Conservation (phyloP, 2,329 filamentous ascomycete genomes). For the Ascochyta koolunga region DNA sequence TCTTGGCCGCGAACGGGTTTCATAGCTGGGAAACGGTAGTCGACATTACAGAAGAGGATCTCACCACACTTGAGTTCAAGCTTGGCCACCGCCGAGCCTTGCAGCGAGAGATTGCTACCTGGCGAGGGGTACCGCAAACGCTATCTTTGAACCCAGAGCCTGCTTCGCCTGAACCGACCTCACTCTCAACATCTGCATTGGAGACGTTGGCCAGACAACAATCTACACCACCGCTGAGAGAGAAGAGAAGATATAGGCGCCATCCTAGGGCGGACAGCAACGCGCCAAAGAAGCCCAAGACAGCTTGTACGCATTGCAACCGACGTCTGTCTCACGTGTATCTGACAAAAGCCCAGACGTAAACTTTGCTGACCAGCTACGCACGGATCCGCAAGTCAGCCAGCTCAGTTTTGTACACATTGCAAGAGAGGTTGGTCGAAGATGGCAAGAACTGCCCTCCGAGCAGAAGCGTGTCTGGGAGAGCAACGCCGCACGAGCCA, state of each 20-base stretch:
- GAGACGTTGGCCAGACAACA: slow-evolving; percentile 35
- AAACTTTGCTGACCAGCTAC: slow-evolving; percentile 50
- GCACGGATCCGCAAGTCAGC: slow-evolving; percentile 43
- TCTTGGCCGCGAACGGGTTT: slow-evolving; percentile 46
- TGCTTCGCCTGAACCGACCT: slow-evolving; percentile 23
- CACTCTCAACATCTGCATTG: slow-evolving; percentile 39
- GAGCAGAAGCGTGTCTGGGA: slow-evolving; percentile 49
- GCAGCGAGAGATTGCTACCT: slow-evolving; percentile 50
- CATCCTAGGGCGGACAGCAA: slow-evolving; percentile 46
- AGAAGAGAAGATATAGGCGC: slow-evolving; percentile 47
- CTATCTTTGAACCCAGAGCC: slow-evolving; percentile 26
- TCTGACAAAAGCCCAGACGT: slow-evolving; percentile 35
- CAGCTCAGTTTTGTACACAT: slow-evolving; percentile 49
- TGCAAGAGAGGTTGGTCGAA: slow-evolving; percentile 46
- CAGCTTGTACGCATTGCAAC: slow-evolving; percentile 40
- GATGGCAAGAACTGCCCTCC: slow-evolving; percentile 46
- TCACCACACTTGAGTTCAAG: slow-evolving; percentile 47
- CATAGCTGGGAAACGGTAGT: slow-evolving; percentile 47
- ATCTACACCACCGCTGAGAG: slow-evolving; percentile 30
- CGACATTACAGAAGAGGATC: slow-evolving; percentile 50
- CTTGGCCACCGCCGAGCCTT: slow-evolving; percentile 48
- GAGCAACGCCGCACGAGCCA: slow-evolving; percentile 44
- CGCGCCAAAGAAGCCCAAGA: slow-evolving; percentile 50
- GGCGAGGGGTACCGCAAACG: slow-evolving; percentile 38
- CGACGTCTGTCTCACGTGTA: not conserved